A percentile compares a stretch with the other conserved stretches of the same genome.
phyloP scores from a whole-genome alignment of 2,329 filamentous ascomycete species.

The Leptosphaerulina australis region DNA sequence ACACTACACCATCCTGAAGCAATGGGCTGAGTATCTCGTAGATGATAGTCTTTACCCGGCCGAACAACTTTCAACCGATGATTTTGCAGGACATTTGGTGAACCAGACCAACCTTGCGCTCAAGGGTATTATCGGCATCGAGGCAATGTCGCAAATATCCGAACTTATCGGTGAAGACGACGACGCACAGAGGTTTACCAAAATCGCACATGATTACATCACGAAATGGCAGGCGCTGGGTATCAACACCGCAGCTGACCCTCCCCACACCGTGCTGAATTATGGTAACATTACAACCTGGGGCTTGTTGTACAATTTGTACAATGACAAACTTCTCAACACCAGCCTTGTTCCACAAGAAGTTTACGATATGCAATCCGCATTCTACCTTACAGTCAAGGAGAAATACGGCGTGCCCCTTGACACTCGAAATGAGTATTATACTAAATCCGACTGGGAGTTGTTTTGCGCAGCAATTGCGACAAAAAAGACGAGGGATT shows the following conservation, averaged over 20 bases:
- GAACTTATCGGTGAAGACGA: constrained; percentile 62
- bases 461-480: constrained; percentile 85
- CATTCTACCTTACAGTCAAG: constrained; percentile 79
- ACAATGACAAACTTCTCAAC: constrained; percentile 63
- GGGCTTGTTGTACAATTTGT: constrained; percentile 86
- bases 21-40: constrained; percentile 80
- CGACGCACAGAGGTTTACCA: constrained; percentile 65
- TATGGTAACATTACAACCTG: constrained; percentile 82
- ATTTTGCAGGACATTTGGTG: constrained; percentile 78
- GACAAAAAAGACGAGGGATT: constrained; percentile 67
- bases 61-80: constrained; percentile 82
- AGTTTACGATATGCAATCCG: constrained; percentile 79
- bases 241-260: constrained; percentile 65
- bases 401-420: constrained; percentile 83
- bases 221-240: constrained; percentile 72
- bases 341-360: constrained; percentile 71
- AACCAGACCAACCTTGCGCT: constrained; percentile 83
- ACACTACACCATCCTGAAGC: constrained; percentile 73
- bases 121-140: constrained; percentile 82
- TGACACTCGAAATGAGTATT: constrained; percentile 75
- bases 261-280: constrained; percentile 74
- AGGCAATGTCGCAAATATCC: constrained; percentile 75
- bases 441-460: constrained; percentile 90
- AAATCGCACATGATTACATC: constrained; percentile 70
- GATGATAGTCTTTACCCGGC: constrained; percentile 74